Evolutionary conservation across 768 basidiomycete genomes (phyloP), one percentile per base, ranked within the genome.

Genomic region (Phlebiopsis gigantea): DNA sequence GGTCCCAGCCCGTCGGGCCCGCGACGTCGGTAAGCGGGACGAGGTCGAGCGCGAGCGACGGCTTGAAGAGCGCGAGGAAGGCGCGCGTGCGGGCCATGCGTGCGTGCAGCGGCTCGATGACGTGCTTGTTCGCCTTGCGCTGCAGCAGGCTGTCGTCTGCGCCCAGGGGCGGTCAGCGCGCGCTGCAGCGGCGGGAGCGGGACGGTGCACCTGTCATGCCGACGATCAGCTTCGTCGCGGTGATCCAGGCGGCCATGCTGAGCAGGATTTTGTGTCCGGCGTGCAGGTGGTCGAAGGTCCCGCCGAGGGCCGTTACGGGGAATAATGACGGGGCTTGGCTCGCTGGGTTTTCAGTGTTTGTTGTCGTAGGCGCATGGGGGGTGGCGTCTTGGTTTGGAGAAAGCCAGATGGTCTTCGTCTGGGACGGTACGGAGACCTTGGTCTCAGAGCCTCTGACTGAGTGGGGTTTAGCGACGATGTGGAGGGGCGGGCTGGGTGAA

Each of bases 201-300:
- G 22, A 30, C n/a, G 63, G 24, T 78, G 64, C 56, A 88, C 91
- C 88, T 53, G 92, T 90, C 39, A 98, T 75, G 4, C 97, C 97
- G 61, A 98, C 84, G 59, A 98, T 91, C 65, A 98, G 73, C 69
- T 93, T 94, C 60, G 78, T 69, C 44, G 72, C 68, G 0, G 94
- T 78, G 55, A 98, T 84, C 80, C 88, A 93, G 1, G 90, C 85
- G 12, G 83, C 88, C 85, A 97, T 93, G 65, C 92, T 90, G 10
- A 99, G 80, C 26, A 99, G 81, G 58, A 99, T 95, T 72, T 97
- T 97, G 75, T 99, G 97, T 0, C 96, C 97, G 3, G 93, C 84
- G 67, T 99, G 97, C 15, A 99, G 81, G 69, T 98, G 97, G 72
- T 99, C 97, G 71, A 98, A 98, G 0, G 97, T 98, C 0, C 97